Evolutionary conservation across 306 rosid genomes (phyloP).

Genomic region (Myrica gale): DNA sequence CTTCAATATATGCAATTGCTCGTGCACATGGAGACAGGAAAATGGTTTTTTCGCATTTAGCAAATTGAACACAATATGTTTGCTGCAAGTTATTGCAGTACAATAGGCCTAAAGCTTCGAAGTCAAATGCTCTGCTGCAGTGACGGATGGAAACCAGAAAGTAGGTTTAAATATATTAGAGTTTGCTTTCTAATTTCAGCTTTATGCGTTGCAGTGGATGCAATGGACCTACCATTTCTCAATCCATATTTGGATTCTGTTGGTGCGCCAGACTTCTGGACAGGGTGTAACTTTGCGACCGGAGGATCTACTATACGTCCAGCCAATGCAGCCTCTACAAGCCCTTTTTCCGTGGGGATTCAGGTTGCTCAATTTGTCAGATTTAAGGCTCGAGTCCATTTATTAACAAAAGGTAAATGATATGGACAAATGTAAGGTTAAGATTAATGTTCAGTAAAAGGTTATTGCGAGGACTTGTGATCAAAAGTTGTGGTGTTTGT

Average conservation of each 20-base stretch:
- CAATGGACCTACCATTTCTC: conserved; percentile 29
- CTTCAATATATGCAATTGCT: too few species aligned
- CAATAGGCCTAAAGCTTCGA: neutral
- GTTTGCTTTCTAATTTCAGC: neutral
- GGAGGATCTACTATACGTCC: conserved; percentile 40
- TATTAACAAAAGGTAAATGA: conserved; percentile 29
- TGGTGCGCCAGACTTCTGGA: conserved; percentile 41
- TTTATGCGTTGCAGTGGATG: conserved; percentile 26
- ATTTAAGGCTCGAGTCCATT: conserved; percentile 34
- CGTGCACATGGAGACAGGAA: too few species aligned
- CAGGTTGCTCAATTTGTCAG: conserved; percentile 33
- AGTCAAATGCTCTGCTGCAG: too few species aligned
- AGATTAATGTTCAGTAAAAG: neutral
- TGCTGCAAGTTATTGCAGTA: neutral
- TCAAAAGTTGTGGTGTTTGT: neutral
- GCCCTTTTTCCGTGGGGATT: conserved; percentile 39
- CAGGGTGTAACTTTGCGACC: conserved; percentile 41
- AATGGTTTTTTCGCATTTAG: neutral
- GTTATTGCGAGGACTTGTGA: neutral
- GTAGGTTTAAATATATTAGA: neutral
- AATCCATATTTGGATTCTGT: conserved; percentile 47
- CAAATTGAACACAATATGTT: neutral
- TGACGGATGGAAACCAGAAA: too few species aligned
- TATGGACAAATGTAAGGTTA: neutral
- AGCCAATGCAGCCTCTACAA: conserved; percentile 30